A percentile compares a stretch with the other conserved stretches of the same genome.
These are phyloP conservation scores for Corymbia citriodora DNA, from an alignment of 441 rosid species.

Conservation along the genomic window DNA sequence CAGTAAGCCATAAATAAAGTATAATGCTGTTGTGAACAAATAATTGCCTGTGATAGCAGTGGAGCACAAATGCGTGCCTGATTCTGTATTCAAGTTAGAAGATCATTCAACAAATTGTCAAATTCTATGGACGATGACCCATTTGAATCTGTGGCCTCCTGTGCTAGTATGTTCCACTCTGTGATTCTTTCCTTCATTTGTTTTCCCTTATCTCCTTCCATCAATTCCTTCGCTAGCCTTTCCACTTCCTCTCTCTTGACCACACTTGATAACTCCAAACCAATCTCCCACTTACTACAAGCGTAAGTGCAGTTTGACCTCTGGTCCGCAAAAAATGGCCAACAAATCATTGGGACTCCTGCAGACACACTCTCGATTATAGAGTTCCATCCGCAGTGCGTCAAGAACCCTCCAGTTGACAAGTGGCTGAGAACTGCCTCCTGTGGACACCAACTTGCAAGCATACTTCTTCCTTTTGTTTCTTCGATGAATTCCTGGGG, in stretches of 20 bases:
- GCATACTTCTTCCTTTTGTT: background rate
- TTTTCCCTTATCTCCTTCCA: background rate
- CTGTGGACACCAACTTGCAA: background rate
- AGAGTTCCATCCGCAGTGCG: background rate
- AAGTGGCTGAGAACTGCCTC: background rate
- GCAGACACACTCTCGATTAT: background rate
- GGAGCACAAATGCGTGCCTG: background rate
- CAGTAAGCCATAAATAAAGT: background rate
- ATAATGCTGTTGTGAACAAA: background rate
- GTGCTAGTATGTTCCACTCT: background rate
- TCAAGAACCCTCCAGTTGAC: background rate
- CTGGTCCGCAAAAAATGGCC: background rate
- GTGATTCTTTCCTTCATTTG: background rate
- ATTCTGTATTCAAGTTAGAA: background rate
- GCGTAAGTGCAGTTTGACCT: background rate
- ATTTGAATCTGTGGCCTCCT: background rate
- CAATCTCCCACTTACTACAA: background rate
- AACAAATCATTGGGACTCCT: background rate
- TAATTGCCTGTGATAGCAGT: background rate
- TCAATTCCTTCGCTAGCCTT: background rate
- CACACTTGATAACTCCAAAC: background rate
- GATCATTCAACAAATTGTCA: background rate
- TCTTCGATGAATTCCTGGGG: background rate
- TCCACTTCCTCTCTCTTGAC: background rate
- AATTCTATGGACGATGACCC: background rate